phyloP scores from a whole-genome alignment of 768 basidiomycete genomes.

The Tylopilus subfusipes region DNA sequence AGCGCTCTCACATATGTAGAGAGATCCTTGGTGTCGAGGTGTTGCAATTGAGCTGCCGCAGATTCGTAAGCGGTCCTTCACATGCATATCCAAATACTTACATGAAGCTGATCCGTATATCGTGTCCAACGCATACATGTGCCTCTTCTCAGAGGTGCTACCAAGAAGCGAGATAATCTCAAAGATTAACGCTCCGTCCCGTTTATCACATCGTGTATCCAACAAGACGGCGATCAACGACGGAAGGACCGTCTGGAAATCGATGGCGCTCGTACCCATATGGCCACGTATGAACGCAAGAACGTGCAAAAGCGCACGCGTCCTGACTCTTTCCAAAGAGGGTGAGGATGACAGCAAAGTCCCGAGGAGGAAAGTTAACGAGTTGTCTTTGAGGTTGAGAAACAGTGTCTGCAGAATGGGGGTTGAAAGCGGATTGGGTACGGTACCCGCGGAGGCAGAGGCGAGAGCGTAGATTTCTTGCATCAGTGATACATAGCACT shows the following conservation, averaged over 20 bases:
- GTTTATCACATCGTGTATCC: constrained; percentile 27
- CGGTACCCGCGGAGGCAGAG: constrained; percentile 49
- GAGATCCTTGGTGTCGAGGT: constrained; percentile 62
- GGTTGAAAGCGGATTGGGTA: constrained; percentile 43
- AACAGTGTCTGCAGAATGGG: constrained; percentile 65
- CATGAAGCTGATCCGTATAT: constrained; percentile 65
- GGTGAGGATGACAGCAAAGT: constrained; percentile 48
- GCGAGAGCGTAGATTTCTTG: constrained; percentile 63
- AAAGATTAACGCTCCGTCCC: constrained; percentile 38
- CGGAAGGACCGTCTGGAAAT: constrained; percentile 80
- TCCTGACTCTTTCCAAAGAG: constrained; percentile 34
- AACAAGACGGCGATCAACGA: constrained; percentile 58
- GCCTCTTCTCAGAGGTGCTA: constrained; percentile 39
- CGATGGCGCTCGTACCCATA: constrained; percentile 49
- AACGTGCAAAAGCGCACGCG: constrained; percentile 69
- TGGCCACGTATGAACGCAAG: constrained; percentile 80
- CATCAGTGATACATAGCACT: constrained; percentile 57
- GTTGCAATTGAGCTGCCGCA: constrained; percentile 53
- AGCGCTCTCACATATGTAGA: constrained; percentile 55
- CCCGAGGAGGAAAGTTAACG: constrained; percentile 78
- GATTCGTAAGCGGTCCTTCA: constrained; percentile 7
- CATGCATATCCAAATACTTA: constrained; percentile 30
- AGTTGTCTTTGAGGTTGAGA: constrained; percentile 60
- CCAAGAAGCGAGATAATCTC: constrained; percentile 52
- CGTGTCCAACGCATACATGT: constrained; percentile 69